Evolutionary conservation across 352 stramenopile species (phyloP).

Genomic region (Globisporangium nagaii): DNA sequence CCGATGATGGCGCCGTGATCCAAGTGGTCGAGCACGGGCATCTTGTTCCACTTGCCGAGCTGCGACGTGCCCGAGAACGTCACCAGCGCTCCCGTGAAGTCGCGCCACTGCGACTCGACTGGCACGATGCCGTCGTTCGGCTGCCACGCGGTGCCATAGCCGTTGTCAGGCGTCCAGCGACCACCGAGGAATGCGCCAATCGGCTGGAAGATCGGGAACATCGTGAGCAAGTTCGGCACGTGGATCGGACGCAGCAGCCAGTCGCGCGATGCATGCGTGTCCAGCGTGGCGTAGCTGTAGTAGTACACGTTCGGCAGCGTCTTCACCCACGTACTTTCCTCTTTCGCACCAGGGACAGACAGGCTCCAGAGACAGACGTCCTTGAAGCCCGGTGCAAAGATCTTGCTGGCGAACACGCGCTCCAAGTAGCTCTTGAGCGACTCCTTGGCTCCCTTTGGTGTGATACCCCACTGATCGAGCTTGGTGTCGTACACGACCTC

Average conservation of each 20-base stretch:
- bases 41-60: constrained; percentile 19
- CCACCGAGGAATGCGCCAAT: constrained; percentile 16
- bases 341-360: constrained; percentile 18
- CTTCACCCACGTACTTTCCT: constrained; percentile 31
- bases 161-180: constrained; percentile 19
- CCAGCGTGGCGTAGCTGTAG: constrained; percentile 23
- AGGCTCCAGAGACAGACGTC: constrained; percentile 23
- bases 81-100: constrained; percentile 6
- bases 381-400: constrained; percentile 27
- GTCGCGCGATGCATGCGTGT: constrained; percentile 16
- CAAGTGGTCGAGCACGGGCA: constrained; percentile 15
- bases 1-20: constrained; percentile 23
- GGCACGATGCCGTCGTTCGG: constrained; percentile 26
- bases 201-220: constrained; percentile 15
- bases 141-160: constrained; percentile 23
- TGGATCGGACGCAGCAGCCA: constrained; percentile 18
- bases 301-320: constrained; percentile 31
- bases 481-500: constrained; percentile 40
- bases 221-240: constrained; percentile 18
- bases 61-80: constrained; percentile 7
- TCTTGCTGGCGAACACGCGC: constrained; percentile 26
- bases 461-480: constrained; percentile 53
- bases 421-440: constrained; percentile 27
- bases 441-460: constrained; percentile 18
- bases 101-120: constrained; percentile 11